Evolutionary conservation across 805 yeast genomes (phyloP).

Genomic region (Aciculoconidium aculeatum): DNA sequence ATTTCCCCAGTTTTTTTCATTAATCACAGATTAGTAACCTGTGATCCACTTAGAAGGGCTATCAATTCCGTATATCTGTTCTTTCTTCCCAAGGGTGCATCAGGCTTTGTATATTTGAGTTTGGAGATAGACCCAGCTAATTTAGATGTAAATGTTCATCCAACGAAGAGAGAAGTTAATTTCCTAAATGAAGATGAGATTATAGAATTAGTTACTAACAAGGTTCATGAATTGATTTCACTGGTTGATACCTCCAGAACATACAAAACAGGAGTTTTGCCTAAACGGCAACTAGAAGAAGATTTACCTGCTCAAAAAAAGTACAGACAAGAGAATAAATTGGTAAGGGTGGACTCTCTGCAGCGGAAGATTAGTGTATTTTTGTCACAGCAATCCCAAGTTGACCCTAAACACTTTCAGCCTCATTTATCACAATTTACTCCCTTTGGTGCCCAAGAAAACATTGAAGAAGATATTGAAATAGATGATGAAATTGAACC

Average conservation of each 20-base stretch:
- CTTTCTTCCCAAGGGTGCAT: conserved; percentile 70
- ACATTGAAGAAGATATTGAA: not conserved
- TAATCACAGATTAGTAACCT: conserved; percentile 74
- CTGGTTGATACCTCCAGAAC: conserved; percentile 61
- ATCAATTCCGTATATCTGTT: conserved; percentile 53
- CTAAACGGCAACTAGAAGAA: conserved; percentile 5
- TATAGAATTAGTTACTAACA: conserved; percentile 48
- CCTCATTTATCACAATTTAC: conserved; percentile 1
- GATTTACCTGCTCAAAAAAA: conserved; percentile 16
- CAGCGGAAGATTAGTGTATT: conserved; percentile 39
- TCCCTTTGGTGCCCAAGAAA: not conserved
- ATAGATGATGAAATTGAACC: not conserved
- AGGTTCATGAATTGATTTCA: conserved; percentile 46
- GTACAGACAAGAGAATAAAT: conserved; percentile 53
- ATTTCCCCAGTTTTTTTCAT: conserved; percentile 74
- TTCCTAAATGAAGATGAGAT: conserved; percentile 86
- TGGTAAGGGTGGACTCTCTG: conserved; percentile 65
- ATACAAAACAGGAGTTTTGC: conserved; percentile 56
- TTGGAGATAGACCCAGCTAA: conserved; percentile 61
- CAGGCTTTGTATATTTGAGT: conserved; percentile 72
- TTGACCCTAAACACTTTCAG: not conserved
- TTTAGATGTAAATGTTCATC: conserved; percentile 92
- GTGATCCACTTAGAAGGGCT: conserved; percentile 75
- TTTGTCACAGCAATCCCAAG: conserved; percentile 2
- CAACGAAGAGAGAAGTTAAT: conserved; percentile 88